Evolutionary conservation across 2,329 filamentous ascomycete genomes (phyloP).

Genomic region (Colletotrichum sansevieriae): DNA sequence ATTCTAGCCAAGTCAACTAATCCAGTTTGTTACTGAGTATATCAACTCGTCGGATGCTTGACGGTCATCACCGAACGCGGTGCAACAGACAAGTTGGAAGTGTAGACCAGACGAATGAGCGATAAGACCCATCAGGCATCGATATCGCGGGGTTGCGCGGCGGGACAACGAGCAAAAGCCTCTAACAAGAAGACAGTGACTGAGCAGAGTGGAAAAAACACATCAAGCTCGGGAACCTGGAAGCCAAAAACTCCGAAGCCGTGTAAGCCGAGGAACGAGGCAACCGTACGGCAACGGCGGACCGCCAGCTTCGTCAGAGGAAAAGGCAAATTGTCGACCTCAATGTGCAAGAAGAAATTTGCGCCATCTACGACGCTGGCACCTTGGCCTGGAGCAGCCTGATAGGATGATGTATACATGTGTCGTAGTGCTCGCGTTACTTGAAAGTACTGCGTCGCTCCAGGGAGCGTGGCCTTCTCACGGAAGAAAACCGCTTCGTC

Average conservation of each 20-base stretch:
- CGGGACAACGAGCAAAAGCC: not conserved
- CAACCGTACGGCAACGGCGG: conserved; percentile 16
- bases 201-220: not conserved
- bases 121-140: not conserved
- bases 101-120: not conserved
- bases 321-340: not conserved
- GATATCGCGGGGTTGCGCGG: not conserved
- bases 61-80: conserved; percentile 8
- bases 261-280: conserved; percentile 12
- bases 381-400: conserved; percentile 1
- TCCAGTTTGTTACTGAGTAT: not conserved
- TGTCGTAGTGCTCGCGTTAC: not conserved
- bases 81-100: not conserved
- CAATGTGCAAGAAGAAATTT: conserved; percentile 17
- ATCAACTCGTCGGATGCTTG: not conserved
- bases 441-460: conserved; percentile 8
- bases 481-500: conserved; percentile 2
- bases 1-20: not conserved
- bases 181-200: not conserved
- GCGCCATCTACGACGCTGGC: not conserved
- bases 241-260: not conserved
- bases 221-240: not conserved
- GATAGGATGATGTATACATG: conserved; percentile 6
- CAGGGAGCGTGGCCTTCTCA: conserved; percentile 3
- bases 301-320: not conserved